Conservation (phyloP, 495 filamentous ascomycete species). For the Annulohypoxylon nitens region DNA sequence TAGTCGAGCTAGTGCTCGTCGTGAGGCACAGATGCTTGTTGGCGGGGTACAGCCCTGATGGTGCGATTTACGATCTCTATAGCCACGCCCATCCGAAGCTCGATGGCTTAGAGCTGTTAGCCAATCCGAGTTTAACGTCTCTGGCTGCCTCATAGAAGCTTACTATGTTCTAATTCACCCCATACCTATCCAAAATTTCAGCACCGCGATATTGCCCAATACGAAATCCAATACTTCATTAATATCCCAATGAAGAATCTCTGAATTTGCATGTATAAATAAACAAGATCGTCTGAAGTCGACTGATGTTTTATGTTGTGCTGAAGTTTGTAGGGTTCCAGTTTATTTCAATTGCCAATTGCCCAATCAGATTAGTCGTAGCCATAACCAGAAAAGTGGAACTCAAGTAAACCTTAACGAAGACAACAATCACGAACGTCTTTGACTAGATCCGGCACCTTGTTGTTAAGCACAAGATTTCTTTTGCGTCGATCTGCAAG, state of each 20-base stretch:
- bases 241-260: neutral
- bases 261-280: neutral
- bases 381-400: neutral
- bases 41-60: conserved; percentile 27
- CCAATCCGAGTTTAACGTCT: neutral
- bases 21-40: conserved; percentile 26
- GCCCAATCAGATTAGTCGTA: conserved; percentile 8
- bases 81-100: conserved; percentile 5
- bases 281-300: neutral
- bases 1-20: conserved; percentile 29
- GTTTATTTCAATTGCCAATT: neutral
- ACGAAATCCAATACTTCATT: neutral
- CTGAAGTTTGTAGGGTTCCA: neutral
- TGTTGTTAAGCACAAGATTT: neutral
- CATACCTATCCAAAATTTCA: neutral
- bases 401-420: neutral
- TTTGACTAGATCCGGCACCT: neutral
- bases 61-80: conserved; percentile 13
- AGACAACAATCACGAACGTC: neutral
- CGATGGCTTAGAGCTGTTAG: neutral
- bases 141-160: neutral
- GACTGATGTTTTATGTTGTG: neutral
- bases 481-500: neutral
- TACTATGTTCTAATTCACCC: neutral
- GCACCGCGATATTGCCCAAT: neutral